Evolutionary conservation across 768 basidiomycete species (phyloP), one percentile per base, ranked within the genome.

Genomic region (Boletus rubescentipes): DNA sequence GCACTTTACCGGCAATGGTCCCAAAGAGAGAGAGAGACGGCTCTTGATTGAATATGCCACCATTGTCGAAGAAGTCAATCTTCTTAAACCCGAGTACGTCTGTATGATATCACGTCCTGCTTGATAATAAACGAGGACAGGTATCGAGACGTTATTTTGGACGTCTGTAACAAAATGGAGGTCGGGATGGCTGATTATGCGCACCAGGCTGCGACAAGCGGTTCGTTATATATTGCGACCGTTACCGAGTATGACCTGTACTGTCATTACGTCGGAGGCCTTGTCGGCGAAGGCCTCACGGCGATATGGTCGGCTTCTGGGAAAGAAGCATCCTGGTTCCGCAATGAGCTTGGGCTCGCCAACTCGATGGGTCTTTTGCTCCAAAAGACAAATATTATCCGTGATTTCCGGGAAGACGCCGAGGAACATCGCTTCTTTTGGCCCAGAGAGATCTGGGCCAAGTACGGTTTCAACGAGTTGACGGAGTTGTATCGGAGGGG

Each of bases 311-410:
- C 89, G 15, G 89, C 89, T 4, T 91, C 93, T 6, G 83, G 83
- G 23, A 94, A 93, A 66, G 95, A 98, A 70, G 78, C 77, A 0
- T 63, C 79, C 0, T 90, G 83, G 76, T 73, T 99, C 34, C 85
- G 80, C 29, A 73, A 82, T 26, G 91, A 97, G 67, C 84, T 97
- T 55, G 90, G 90, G 60, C 80, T 98, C 3, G 85, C 89, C 64
- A 96, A 97, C 74, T 89, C 89, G 10, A 92, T 97, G 87, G 96
- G 96, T n/a, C 79, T 93, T 30, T 76, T 98, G 41, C 82, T 99
- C 11, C 96, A 99, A 71, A 99, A 99, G 74, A 97, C 94, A 26
- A 99, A 99, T 71, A 97, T 99, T 71, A 91, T 93, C 50, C 91
- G 96, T 54, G 96, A 99, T 72, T 91, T 84, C 75, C 84, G 89